These are phyloP conservation scores for Aquilaria sinensis DNA, from an alignment of 345 rosid species.

Conservation along the genomic window DNA sequence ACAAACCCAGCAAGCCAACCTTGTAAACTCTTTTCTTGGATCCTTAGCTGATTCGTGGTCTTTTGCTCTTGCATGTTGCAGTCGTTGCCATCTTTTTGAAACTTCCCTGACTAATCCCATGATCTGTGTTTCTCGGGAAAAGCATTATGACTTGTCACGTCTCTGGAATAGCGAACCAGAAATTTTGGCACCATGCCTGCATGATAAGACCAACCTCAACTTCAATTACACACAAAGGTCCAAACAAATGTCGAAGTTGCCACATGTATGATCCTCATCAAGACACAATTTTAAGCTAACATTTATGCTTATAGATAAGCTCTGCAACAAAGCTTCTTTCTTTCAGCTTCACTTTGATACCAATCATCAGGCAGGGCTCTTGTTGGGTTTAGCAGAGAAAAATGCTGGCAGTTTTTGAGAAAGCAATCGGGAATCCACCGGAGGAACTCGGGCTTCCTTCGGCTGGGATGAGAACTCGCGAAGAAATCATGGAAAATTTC, in stretches of 20 bases:
- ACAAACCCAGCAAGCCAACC: too few relatives aligned
- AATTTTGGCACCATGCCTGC: slow-evolving; percentile 7
- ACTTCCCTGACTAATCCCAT: neutral
- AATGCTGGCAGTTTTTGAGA: slow-evolving; percentile 31
- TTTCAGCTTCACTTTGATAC: neutral
- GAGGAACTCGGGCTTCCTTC: slow-evolving; percentile 25
- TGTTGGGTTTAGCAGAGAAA: slow-evolving; percentile 10
- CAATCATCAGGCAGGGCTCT: slow-evolving; percentile 2
- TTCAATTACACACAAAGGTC: slow-evolving; percentile 11
- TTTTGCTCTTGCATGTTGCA: too few relatives aligned
- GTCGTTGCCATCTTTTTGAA: neutral
- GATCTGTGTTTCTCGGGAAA: slow-evolving; percentile 6
- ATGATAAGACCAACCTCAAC: neutral
- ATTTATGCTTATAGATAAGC: slow-evolving; percentile 5
- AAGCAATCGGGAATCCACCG: slow-evolving; percentile 26
- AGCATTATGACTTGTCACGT: slow-evolving; percentile 10
- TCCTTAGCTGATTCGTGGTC: too few relatives aligned
- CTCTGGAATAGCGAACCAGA: slow-evolving; percentile 5
- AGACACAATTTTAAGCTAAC: slow-evolving; percentile 9
- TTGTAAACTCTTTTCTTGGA: too few relatives aligned
- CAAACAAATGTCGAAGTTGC: slow-evolving; percentile 8
- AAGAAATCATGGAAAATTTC: slow-evolving; percentile 16
- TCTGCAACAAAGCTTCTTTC: neutral
- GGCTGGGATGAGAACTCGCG: slow-evolving; percentile 9
- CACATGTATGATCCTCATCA: slow-evolving; percentile 15